Base-by-base conservation (phyloP, 768 basidiomycete species). In the Dacryopinax primogenitus region DNA sequence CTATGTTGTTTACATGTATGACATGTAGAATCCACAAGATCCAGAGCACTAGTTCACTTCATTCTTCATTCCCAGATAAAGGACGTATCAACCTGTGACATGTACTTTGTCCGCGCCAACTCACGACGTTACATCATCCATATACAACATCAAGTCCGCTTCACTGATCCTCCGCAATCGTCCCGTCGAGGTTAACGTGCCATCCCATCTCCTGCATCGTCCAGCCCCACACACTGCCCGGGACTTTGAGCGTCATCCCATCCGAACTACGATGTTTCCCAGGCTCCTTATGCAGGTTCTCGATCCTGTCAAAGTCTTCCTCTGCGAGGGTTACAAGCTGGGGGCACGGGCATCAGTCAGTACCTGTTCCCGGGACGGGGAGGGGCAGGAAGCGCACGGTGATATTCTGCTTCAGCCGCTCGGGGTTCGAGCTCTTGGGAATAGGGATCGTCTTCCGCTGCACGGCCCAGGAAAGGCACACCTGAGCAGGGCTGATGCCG, bases 141-240 rank as follows among this genome's bases (percentile, higher is more conserved):
- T n/a, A 39, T 39, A 39, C 37, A 7, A 11, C 45, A 47, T 47
- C 45, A 47, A 47, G 11, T 12, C 45, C 7, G 30, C 3, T 11
- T 58, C 30, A 58, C 26, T 58, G 51, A 30, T 58, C 51, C 9
- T 58, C 51, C 11, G 4, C 51, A 18, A 58, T 58, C 13, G 51
- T 58, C 13, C 51, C 51, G 21, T 58, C 51, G 9, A 4, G 51
- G 9, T 18, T 26, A 35, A 63, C 66, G 37, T 74, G 69, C 72
- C 72, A 74, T 1, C 73, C 73, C 67, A 74, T 69, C 65, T 74
- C 69, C 45, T 69, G 68, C 34, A 67, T 67, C 15, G 69, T 68
- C 72, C 73, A 74, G 0, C 72, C 72, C 51, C 51, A 58, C 13
- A 69, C 69, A 41, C 69, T 64, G 62, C 39, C 32, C 0, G 64